Evolutionary conservation across 2,329 filamentous ascomycete genomes (phyloP).

Genomic region (Colletotrichum somersetense): DNA sequence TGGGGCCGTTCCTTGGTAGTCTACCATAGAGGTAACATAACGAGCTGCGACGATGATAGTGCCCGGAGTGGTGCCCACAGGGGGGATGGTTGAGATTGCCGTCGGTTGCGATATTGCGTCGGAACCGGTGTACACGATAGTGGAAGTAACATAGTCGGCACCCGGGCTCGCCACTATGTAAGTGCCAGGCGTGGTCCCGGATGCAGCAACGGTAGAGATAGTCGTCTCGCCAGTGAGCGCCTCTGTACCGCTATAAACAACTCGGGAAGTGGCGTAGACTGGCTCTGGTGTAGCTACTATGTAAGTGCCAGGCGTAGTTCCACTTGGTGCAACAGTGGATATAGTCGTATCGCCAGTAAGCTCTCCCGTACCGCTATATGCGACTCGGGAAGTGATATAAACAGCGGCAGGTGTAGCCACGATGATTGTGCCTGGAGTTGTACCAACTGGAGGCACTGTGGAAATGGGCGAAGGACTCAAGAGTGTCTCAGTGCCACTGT

Average conservation of each 20-base stretch:
- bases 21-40: slow-evolving; percentile 22
- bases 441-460: no score
- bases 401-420: no score
- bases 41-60: slow-evolving; percentile 29
- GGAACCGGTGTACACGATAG: slow-evolving; percentile 10
- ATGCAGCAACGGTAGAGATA: slow-evolving; percentile 16
- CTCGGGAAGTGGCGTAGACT: slow-evolving; percentile 15
- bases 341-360: no score
- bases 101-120: slow-evolving; percentile 3
- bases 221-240: slow-evolving; percentile 26
- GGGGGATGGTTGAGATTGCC: slow-evolving; percentile 17
- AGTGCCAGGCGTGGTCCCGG: slow-evolving; percentile 32
- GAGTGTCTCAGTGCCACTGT: no score
- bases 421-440: no score
- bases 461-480: no score
- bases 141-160: slow-evolving; percentile 14
- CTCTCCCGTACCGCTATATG: no score
- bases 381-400: no score
- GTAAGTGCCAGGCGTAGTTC: slow-evolving; percentile 31
- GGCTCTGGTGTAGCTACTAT: slow-evolving; percentile 28
- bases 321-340: no score
- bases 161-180: slow-evolving; percentile 26
- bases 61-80: slow-evolving; percentile 18
- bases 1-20: slow-evolving; percentile 15
- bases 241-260: slow-evolving; percentile 8